These are phyloP conservation scores for Debaryomyces tyrocola DNA, from an alignment of 805 yeast species.

Conservation along the genomic window DNA sequence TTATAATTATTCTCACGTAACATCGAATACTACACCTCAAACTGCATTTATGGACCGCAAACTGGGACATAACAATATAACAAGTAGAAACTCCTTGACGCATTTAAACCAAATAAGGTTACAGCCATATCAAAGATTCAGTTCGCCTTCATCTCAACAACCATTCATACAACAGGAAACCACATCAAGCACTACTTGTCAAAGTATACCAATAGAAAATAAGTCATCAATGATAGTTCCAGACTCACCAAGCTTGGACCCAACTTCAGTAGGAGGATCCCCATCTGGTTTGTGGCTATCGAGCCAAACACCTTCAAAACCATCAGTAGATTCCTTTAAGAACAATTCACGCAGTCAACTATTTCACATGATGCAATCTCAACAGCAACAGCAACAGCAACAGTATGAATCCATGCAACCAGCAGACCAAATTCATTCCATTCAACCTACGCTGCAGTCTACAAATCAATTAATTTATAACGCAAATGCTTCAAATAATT, in stretches of 20 bases:
- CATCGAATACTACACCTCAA: not conserved
- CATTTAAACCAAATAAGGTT: constrained; percentile 31
- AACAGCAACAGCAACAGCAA: constrained; percentile 14
- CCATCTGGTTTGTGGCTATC: constrained; percentile 56
- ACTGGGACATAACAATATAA: constrained; percentile 7
- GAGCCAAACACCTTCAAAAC: constrained; percentile 52
- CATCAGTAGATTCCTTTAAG: constrained; percentile 21
- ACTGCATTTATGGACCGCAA: constrained; percentile 15
- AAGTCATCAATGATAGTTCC: constrained; percentile 26
- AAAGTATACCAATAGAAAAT: constrained; percentile 28
- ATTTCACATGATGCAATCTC: constrained; percentile 12
- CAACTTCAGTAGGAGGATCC: constrained; percentile 53
- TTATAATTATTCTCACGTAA: not conserved
- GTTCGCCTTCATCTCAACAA: constrained; percentile 28
- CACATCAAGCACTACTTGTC: constrained; percentile 14
- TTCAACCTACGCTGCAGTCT: constrained; percentile 1
- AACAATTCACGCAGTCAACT: constrained; percentile 18
- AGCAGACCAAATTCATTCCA: not conserved
- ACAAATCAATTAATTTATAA: not conserved
- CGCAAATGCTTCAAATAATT: constrained; percentile 1
- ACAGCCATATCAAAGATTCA: constrained; percentile 35
- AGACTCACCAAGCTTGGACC: constrained; percentile 53
- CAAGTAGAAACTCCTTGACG: constrained; percentile 22
- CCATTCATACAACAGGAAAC: constrained; percentile 1
- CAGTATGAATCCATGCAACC: constrained; percentile 4